Evolutionary conservation across 495 filamentous ascomycete species (phyloP).

Genomic region (Glutinoglossum americanum): DNA sequence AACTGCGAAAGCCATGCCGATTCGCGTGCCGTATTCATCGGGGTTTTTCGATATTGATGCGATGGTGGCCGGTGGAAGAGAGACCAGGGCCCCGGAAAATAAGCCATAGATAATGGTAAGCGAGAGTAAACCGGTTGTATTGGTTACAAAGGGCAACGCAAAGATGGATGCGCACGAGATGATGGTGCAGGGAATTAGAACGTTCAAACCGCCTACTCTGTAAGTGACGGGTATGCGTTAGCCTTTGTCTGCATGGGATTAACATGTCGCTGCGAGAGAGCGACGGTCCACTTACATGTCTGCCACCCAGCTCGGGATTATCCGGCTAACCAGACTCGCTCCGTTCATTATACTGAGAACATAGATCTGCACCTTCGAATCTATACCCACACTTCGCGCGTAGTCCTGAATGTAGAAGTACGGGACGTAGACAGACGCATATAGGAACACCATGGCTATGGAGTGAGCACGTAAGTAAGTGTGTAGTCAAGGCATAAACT

Average conservation of each 20-base stretch:
- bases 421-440: neutral
- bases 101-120: constrained; percentile 4
- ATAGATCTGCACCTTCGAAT: neutral
- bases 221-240: neutral
- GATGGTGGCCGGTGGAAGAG: constrained; percentile 3
- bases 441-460: neutral
- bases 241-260: neutral
- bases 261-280: neutral
- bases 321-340: neutral
- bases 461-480: neutral
- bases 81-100: neutral
- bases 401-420: constrained; percentile 3
- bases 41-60: neutral
- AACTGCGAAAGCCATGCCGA: constrained; percentile 3
- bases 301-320: constrained; percentile 2
- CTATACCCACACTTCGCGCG: neutral
- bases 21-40: constrained; percentile 1
- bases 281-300: constrained; percentile 1
- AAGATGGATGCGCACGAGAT: neutral
- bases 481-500: neutral
- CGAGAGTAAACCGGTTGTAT: neutral
- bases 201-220: neutral
- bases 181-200: neutral
- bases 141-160: neutral
- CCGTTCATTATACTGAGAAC: constrained; percentile 4